Base-by-base conservation (phyloP, 257 asterid species). In the Solanum ahanhuiri region DNA sequence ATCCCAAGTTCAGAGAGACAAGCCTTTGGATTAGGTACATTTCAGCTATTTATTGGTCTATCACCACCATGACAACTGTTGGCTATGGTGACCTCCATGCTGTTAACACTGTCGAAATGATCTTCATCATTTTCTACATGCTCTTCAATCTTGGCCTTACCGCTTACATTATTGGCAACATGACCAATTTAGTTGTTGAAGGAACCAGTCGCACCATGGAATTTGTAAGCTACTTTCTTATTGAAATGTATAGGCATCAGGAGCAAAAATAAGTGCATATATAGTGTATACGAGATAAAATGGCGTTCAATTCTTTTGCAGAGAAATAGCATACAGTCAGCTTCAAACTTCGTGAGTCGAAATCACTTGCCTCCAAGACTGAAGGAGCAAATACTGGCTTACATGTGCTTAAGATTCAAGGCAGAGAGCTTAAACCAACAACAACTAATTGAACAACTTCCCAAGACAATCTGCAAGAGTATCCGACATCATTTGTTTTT, bases 51-150 rank as follows among this genome's bases (percentile, higher is more conserved):
- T 96, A 96, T 54, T 96, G 99, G 98, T 95, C 99, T 23, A 85
- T 92, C 86, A 93, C 98, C 87, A 96, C 99, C 85, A 93, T 96
- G 99, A 92, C 96, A 23, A 95, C 99, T 4, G 99, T 96, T 20
- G 99, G 99, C 25, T 96, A 96, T 73, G 99, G 99, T 7, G 99
- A 96, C 45, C 91, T 96, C 11, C 98, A 95, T 83, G 99, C 99
- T 1, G 98, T 91, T 2, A 96, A 95, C 88, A 85, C 96, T 51
- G 6, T 92, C 33, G 98, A 96, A 90, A 96, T 92, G 99, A 92
- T 90, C 37, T 96, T 95, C 94, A 92, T 94, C 69, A 92, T 92
- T 48, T 76, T 91, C 85, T 96, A 93, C 91, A 91, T 95, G 98
- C 94, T 96, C 89, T 93, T 95, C 90, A 96, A 95, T 85, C 92